Evolutionary conservation across 352 stramenopile species (phyloP).

Genomic region (Phytophthora litchii): DNA sequence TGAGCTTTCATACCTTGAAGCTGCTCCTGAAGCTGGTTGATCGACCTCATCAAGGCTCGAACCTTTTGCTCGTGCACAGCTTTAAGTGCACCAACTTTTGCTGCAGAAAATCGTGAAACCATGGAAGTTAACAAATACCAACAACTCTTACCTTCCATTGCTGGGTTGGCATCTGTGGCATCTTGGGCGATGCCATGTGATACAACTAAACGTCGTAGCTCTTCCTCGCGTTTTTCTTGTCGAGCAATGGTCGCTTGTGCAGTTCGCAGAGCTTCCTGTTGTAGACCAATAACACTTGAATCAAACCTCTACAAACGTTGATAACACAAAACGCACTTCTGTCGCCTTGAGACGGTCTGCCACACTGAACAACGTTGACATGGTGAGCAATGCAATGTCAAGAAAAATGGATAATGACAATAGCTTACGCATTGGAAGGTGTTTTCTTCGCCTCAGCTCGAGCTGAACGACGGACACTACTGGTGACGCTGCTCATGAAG

Average conservation of each 20-base stretch:
- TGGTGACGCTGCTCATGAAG: slow-evolving; percentile 20
- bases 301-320: background rate
- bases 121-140: background rate
- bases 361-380: slow-evolving; percentile 32
- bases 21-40: slow-evolving; percentile 85
- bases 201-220: slow-evolving; percentile 58
- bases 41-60: slow-evolving; percentile 86
- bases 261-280: slow-evolving; percentile 52
- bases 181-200: slow-evolving; percentile 45
- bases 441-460: slow-evolving; percentile 48
- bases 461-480: slow-evolving; percentile 11
- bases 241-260: slow-evolving; percentile 64
- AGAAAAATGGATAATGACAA: background rate
- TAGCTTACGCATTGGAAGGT: slow-evolving; percentile 33
- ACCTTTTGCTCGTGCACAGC: slow-evolving; percentile 75
- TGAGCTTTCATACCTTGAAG: slow-evolving; percentile 73
- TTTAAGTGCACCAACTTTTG: slow-evolving; percentile 74
- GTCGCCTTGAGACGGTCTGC: slow-evolving; percentile 56
- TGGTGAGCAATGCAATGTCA: background rate
- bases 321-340: too few relatives aligned
- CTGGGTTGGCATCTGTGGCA: slow-evolving; percentile 35
- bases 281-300: slow-evolving; percentile 6
- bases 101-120: slow-evolving; percentile 24
- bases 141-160: slow-evolving; percentile 41
- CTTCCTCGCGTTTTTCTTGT: slow-evolving; percentile 66